Evolutionary conservation across 225 moss, liverwort and hornwort species (phyloP).

Genomic region (Marchantia polymorpha): DNA sequence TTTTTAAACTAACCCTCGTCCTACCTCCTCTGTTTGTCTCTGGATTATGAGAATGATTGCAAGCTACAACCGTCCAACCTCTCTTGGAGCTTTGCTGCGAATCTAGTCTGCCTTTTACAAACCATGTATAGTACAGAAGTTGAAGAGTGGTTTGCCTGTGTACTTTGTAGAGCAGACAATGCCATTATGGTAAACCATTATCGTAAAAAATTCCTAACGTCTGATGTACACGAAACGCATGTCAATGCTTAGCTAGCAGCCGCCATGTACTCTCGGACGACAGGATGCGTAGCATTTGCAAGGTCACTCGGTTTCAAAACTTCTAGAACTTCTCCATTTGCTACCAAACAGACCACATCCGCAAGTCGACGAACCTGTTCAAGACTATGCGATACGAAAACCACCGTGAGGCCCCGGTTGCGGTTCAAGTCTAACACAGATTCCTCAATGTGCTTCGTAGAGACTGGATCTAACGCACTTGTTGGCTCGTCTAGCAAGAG

Average conservation of each 20-base stretch:
- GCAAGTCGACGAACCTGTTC: conserved; percentile 53
- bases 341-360: conserved; percentile 42
- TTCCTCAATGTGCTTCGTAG: conserved; percentile 54
- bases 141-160: too few species aligned
- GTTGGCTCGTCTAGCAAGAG: conserved; percentile 61
- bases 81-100: too few species aligned
- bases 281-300: conserved; percentile 34
- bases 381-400: conserved; percentile 57
- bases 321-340: conserved; percentile 42
- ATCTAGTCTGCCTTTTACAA: too few species aligned
- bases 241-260: conserved; percentile 20
- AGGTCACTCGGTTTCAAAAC: conserved; percentile 38
- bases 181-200: too few species aligned
- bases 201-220: too few species aligned
- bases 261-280: conserved; percentile 42
- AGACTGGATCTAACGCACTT: conserved; percentile 54
- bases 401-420: conserved; percentile 41
- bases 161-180: too few species aligned
- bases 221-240: too few species aligned
- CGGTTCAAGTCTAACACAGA: conserved; percentile 39
- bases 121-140: too few species aligned
- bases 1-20: too few species aligned
- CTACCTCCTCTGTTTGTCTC: too few species aligned
- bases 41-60: too few species aligned
- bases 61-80: too few species aligned